Base-by-base conservation (phyloP, 2,329 filamentous ascomycete genomes). In the Bipolaris victoriae region DNA sequence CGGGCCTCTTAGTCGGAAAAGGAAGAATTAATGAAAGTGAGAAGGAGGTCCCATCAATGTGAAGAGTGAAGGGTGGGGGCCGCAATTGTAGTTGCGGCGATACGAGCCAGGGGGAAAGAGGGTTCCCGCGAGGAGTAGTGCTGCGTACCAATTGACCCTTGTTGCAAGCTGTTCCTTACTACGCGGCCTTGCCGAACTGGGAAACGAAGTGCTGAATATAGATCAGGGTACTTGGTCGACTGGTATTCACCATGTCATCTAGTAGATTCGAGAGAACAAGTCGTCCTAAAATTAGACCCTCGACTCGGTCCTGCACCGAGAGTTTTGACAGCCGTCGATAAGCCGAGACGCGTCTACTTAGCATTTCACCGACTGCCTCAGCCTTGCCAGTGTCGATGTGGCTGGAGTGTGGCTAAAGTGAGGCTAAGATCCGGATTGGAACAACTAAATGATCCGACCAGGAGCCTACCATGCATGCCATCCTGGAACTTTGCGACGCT, bases 1-100 rank as follows among this genome's bases (percentile, higher is more conserved):
- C 37, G 15, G 36, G 49, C 49, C 41, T 47, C 49, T 46, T 58
- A 39, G 58, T 39, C 22, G 22, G 20, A 49, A 33, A 52, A 61
- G 66, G 50, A 57, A 56, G 55, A 55, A 49, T 72, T 67, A 75
- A 74, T 52, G 72, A 76, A 61, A 75, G 72, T 73, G 70, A 54
- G 71, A 75, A 76, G 62, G 57, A 58, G 60, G 55, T 59, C 52
- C 54, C 60, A 65, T 65, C 58, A 65, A 69, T 61, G 50, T 49
- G 58, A 58, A 52, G 53, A 59, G 63, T 53, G 50, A 35, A 41
- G 16, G 55, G 29, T 49, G 63, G 65, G 65, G 59, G 64, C 52
- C 57, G 63, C 62, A 66, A 58, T 63, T 65, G 63, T 64, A 60
- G 64, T 62, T 55, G 66, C 61, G 63, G 59, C 62, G 62, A 61